Base-by-base conservation (phyloP, 257 asterid genomes). In the Nicotiana benthamiana region DNA sequence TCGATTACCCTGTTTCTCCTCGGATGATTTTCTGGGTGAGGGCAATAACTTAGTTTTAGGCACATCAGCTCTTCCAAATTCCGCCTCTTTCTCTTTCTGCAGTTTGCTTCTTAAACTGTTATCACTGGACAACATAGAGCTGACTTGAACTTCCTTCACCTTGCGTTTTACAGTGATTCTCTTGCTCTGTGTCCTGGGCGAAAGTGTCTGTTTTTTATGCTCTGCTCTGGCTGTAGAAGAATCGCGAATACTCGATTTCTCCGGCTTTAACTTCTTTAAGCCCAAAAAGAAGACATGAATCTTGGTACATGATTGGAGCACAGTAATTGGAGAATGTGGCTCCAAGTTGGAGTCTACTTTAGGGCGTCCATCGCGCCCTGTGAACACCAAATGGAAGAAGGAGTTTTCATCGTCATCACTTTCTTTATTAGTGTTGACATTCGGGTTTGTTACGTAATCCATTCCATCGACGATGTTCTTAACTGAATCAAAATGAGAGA, bases 341-440 rank as follows among this genome's bases (percentile, higher is more conserved):
- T 79, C 46, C 18, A 32, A 67, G 30, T 79, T 59, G 22, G 79
- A 68, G 77, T 68, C 32, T 7, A 36, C 63, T 5, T 52, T 75
- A 18, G 12, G 48, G 40, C 80, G 61, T 51, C 11, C 17, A 28
- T 79, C 80, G 2, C 91, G 92, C 20, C 93, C 82, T 5, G 84
- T 72, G 77, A 90, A 60, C 66, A 83, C 95, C 87, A 93, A 81
- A 75, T 93, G 97, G 74, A 93, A 90, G 84, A 89, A 89, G 43
- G 98, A 89, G 36, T 89, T 94, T 9, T 87, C 94, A 13, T 81
- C 97, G 15, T 80, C 86, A 3, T 87, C 93, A 6, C 76, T 75
- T 40, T 88, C 93, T 2, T 11, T 32, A 5, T 46, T 46, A 8
- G 52, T 9, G 2, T 46, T 15, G 2, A 48, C 54, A 13, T 24